Percentiles rank a stretch among this genome's conserved stretches.
Evolutionary conservation across 2,329 filamentous ascomycete species (phyloP).

Genomic region (Claviceps purpurea): DNA sequence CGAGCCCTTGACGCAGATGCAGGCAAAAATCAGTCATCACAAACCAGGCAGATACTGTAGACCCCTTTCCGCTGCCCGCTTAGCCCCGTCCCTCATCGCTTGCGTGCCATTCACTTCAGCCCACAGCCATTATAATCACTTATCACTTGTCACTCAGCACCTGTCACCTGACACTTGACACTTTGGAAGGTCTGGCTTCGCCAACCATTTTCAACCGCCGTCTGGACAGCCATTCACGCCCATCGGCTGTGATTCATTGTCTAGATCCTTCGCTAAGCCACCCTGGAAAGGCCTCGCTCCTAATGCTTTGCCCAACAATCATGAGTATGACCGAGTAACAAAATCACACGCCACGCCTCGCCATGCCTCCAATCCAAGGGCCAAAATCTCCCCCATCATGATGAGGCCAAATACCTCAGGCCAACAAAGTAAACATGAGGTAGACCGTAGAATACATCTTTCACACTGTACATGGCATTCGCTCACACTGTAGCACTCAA

Average conservation of each 20-base stretch:
- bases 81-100: background rate
- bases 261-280: slow-evolving; percentile 8
- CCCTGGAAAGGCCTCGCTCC: background rate
- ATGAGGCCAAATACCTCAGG: background rate
- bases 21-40: no score
- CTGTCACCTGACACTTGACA: background rate
- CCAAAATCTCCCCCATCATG: background rate
- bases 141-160: background rate
- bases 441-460: background rate
- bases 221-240: background rate
- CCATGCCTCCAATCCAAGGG: background rate
- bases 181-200: background rate
- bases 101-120: background rate
- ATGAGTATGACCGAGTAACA: background rate
- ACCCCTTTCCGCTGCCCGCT: background rate
- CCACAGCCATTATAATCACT: background rate
- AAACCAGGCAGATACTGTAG: background rate
- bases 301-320: background rate
- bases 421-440: background rate
- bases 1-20: no score
- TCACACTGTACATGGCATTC: background rate
- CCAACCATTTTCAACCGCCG: background rate
- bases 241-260: slow-evolving; percentile 1
- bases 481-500: background rate
- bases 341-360: background rate